Evolutionary conservation across 495 filamentous ascomycete genomes (phyloP), one percentile per base, ranked within the genome.

Genomic region (Trichoderma virens): DNA sequence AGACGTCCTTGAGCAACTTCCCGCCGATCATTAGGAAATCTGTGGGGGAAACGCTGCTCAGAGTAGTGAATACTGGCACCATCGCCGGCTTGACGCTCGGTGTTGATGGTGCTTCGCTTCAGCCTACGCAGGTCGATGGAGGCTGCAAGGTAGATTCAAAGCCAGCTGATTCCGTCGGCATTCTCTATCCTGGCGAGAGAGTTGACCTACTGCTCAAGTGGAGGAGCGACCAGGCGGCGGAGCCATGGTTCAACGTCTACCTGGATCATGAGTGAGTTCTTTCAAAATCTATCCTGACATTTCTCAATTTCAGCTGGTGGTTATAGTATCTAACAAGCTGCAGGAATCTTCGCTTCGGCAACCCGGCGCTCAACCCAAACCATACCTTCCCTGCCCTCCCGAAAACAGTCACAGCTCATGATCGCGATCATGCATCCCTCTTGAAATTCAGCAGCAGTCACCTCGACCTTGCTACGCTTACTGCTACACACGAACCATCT

Each of bases 121-220:
- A 70, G 7, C 67, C 79, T 1, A 67, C 82, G 16, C 71, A 75
- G 20, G 66, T 83, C 0, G 82, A 84, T 66, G 74, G 75, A 14
- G 79, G 78, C 35, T 65, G 74, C 30, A 68, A 73, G 39, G 72
- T 79, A 1, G 68, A 67, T 28, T 66, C 60, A 1, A 28, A 45
- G 18, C 16, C 69, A 6, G 65, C 69, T 39, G 70, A 71, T 41
- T 75, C 76, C 8, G 66, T 73, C 16, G 81, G 81, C 2, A 72
- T 79, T 18, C 68, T 84, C 5, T 78, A 79, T 62, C 79, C 82
- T 2, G 82, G 81, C 18, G 79, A 83, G 65, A 73, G 82, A 34
- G 75, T 84, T 67, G 81, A 83, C 63, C 60, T 82, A 43, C 35
- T 80, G 9, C 61, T 80, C 11, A 70, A 67, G 25, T 64, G 67